These are phyloP conservation scores for Lactarius quietus DNA, from an alignment of 768 basidiomycete species.

Conservation along the genomic window DNA sequence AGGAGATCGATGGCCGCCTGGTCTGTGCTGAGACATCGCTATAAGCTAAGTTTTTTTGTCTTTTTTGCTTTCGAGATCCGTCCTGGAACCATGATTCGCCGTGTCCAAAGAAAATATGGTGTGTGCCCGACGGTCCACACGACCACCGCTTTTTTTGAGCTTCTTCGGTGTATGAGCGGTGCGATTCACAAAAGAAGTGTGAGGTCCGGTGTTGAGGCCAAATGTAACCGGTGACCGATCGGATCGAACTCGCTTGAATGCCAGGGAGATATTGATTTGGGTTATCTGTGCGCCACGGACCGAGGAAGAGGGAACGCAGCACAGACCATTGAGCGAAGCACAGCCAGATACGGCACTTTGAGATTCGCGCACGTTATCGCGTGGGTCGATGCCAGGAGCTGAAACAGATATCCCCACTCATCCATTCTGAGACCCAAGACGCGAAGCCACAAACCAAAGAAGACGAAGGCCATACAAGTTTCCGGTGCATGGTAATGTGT, in stretches of 20 bases:
- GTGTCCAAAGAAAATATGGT: not conserved
- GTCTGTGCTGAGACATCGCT: constrained; percentile 1
- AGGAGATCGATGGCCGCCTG: constrained; percentile 4
- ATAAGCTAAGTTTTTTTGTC: not conserved
- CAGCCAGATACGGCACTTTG: not conserved
- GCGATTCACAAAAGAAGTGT: not conserved
- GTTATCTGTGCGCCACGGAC: not conserved
- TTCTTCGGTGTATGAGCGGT: not conserved
- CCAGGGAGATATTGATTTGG: not conserved
- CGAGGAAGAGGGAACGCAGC: not conserved
- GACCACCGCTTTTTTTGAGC: not conserved
- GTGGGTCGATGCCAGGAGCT: not conserved
- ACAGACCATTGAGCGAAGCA: not conserved
- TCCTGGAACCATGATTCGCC: not conserved
- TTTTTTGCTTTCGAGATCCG: not conserved
- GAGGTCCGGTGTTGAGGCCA: not conserved
- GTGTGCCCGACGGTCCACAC: not conserved
- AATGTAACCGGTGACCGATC: not conserved
- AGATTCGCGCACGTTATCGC: not conserved
- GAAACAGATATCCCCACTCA: not conserved
- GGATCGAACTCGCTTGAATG: not conserved
- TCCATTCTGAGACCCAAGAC: not conserved
- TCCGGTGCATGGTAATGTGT: not conserved
- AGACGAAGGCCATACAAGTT: not conserved
- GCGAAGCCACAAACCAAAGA: not conserved